Evolutionary conservation across 768 basidiomycete species (phyloP).

Genomic region (Paxillus involutus): DNA sequence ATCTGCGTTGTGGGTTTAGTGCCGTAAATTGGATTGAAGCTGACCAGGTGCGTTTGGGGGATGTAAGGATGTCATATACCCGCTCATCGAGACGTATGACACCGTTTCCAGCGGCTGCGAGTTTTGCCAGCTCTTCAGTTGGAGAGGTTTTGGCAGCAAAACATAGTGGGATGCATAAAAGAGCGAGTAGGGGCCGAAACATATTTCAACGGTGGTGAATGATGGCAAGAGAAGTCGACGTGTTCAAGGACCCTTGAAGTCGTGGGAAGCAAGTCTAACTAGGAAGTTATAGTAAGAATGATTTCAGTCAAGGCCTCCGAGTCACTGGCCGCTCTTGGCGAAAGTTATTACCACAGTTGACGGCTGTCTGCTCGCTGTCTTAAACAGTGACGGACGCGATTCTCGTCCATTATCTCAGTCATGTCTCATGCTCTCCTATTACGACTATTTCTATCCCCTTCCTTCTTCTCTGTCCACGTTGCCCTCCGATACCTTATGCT

Average conservation of each 20-base stretch:
- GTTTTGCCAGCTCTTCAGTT: conserved; percentile 61
- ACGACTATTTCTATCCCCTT: conserved; percentile 87
- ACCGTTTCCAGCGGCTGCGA: conserved; percentile 74
- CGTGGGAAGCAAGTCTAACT: conserved; percentile 8
- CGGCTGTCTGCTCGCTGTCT: conserved; percentile 7
- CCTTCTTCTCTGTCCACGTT: conserved; percentile 92
- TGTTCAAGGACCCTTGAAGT: background rate
- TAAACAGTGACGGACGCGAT: conserved; percentile 6
- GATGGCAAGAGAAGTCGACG: background rate
- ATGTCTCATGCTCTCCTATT: conserved; percentile 85
- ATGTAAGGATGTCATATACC: conserved; percentile 75
- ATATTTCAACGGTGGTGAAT: conserved; percentile 2
- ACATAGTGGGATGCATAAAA: conserved; percentile 31
- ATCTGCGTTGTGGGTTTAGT: conserved; percentile 74
- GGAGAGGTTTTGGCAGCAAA: conserved; percentile 29
- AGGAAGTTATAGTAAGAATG: too few species aligned
- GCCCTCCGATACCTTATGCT: conserved; percentile 83
- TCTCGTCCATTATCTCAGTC: conserved; percentile 12
- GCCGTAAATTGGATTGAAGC: conserved; percentile 90
- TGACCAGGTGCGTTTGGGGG: conserved; percentile 81
- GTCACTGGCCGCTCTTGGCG: too few species aligned
- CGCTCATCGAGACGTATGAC: conserved; percentile 77
- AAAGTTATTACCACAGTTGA: too few species aligned
- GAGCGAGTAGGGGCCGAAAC: conserved; percentile 28
- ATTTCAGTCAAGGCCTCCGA: too few species aligned